These are phyloP conservation scores for Komagataella ulmi DNA, from an alignment of 805 yeast genomes.

Conservation along the genomic window DNA sequence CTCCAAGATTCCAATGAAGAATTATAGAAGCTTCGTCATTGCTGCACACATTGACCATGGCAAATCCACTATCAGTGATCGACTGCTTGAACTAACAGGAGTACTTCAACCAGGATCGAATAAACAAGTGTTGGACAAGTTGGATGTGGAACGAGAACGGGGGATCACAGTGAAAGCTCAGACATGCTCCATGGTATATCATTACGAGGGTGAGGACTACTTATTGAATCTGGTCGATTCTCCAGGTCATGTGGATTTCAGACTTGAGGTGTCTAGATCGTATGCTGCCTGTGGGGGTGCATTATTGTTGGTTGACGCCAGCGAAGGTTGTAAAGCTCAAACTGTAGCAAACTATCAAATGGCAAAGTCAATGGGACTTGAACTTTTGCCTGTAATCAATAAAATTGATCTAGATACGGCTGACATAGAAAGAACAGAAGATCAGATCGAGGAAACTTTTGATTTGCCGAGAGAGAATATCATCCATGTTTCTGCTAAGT, in stretches of 20 bases:
- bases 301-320: conserved; percentile 77
- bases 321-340: conserved; percentile 96
- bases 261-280: conserved; percentile 86
- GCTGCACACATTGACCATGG: conserved; percentile 91
- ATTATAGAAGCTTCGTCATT: conserved; percentile 82
- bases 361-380: conserved; percentile 76
- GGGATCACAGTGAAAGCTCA: conserved; percentile 97
- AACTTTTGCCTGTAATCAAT: conserved; percentile 79
- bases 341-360: conserved; percentile 94
- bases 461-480: conserved; percentile 67
- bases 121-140: conserved; percentile 76
- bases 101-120: conserved; percentile 68
- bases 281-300: conserved; percentile 98
- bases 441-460: conserved; percentile 75
- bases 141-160: conserved; percentile 91
- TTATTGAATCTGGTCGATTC: conserved; percentile 87
- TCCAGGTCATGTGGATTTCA: conserved; percentile 95
- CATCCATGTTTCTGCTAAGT: conserved; percentile 82
- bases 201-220: conserved; percentile 56
- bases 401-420: conserved; percentile 87
- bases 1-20: conserved; percentile 64
- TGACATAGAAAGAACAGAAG: conserved; percentile 65
- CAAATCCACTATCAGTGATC: conserved; percentile 80
- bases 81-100: conserved; percentile 78
- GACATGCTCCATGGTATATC: conserved; percentile 87